Percentiles rank a stretch among this genome's conserved stretches.
Evolutionary conservation across 345 rosid genomes (phyloP).

Genomic region (Camelina sativa): DNA sequence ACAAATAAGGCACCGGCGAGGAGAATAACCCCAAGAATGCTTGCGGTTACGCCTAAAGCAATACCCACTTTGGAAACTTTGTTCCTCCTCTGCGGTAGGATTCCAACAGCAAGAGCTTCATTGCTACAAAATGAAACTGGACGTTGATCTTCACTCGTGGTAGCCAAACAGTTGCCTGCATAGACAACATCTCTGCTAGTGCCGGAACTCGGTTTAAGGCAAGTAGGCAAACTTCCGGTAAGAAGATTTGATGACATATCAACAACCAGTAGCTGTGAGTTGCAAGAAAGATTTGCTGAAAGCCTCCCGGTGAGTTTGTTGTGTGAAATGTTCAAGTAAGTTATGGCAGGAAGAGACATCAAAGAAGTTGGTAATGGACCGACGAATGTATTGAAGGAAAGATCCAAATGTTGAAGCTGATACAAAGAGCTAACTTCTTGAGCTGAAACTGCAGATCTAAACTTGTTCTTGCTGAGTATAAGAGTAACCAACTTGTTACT

Average conservation of each 20-base stretch:
- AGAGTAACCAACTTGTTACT: slow-evolving; percentile 73
- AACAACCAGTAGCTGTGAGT: slow-evolving; percentile 56
- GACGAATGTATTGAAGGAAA: slow-evolving; percentile 74
- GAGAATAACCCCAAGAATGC: slow-evolving; percentile 60
- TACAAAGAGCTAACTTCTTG: slow-evolving; percentile 60
- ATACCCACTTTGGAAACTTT: slow-evolving; percentile 48
- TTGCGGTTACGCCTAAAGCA: slow-evolving; percentile 61
- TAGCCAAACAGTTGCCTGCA: slow-evolving; percentile 69
- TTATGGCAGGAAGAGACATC: slow-evolving; percentile 71
- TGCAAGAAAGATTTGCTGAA: slow-evolving; percentile 72
- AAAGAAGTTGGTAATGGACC: slow-evolving; percentile 76
- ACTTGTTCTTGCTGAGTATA: slow-evolving; percentile 78
- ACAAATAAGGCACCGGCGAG: slow-evolving; percentile 59
- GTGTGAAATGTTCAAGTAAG: slow-evolving; percentile 66
- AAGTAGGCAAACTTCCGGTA: slow-evolving; percentile 73
- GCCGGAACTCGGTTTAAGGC: slow-evolving; percentile 55
- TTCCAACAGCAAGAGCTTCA: slow-evolving; percentile 92
- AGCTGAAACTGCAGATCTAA: slow-evolving; percentile 74
- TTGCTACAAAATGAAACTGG: slow-evolving; percentile 73
- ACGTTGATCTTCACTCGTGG: slow-evolving; percentile 57
- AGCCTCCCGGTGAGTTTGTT: slow-evolving; percentile 91
- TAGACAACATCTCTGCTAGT: slow-evolving; percentile 53
- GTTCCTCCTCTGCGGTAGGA: slow-evolving; percentile 58
- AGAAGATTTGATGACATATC: slow-evolving; percentile 87
- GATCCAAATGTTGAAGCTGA: slow-evolving; percentile 82